These are phyloP conservation scores for Serendipita indica DNA, from an alignment of 768 basidiomycete species.

Conservation along the genomic window DNA sequence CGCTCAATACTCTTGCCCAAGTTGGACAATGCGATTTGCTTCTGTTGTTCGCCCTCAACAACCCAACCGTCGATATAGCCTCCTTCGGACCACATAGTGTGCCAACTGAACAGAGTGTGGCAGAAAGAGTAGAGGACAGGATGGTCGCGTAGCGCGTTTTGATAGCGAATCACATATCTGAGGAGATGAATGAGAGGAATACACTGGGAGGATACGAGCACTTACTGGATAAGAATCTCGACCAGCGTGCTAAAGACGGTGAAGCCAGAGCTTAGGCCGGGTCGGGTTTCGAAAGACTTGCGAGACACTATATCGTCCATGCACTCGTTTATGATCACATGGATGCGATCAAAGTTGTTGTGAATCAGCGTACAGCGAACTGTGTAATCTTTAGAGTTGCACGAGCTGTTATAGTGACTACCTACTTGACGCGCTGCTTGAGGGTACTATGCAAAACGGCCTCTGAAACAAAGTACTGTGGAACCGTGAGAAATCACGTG, in stretches of 20 bases:
- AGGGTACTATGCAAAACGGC: slow-evolving; percentile 44
- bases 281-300: slow-evolving; percentile 25
- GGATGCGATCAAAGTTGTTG: slow-evolving; percentile 32
- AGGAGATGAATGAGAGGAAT: background rate
- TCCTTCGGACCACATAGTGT: slow-evolving; percentile 32
- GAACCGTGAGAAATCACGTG: background rate
- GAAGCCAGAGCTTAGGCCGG: too few species aligned
- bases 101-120: slow-evolving; percentile 31
- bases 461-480: slow-evolving; percentile 44
- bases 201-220: background rate
- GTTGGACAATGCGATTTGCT: slow-evolving; percentile 27
- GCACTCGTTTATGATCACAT: slow-evolving; percentile 26
- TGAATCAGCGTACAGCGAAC: slow-evolving; percentile 34
- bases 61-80: slow-evolving; percentile 33
- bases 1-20: slow-evolving; percentile 23
- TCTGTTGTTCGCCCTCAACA: slow-evolving; percentile 19
- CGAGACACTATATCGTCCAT: slow-evolving; percentile 24
- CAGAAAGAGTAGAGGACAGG: slow-evolving; percentile 32
- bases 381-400: slow-evolving; percentile 15
- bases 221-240: slow-evolving; percentile 39
- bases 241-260: slow-evolving; percentile 30
- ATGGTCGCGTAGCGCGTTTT: slow-evolving; percentile 34
- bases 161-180: slow-evolving; percentile 45
- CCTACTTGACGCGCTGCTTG: slow-evolving; percentile 37
- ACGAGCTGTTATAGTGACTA: background rate